phyloP scores from a whole-genome alignment of 192 early-diverging fungal species.

The Geranomyces variabilis region DNA sequence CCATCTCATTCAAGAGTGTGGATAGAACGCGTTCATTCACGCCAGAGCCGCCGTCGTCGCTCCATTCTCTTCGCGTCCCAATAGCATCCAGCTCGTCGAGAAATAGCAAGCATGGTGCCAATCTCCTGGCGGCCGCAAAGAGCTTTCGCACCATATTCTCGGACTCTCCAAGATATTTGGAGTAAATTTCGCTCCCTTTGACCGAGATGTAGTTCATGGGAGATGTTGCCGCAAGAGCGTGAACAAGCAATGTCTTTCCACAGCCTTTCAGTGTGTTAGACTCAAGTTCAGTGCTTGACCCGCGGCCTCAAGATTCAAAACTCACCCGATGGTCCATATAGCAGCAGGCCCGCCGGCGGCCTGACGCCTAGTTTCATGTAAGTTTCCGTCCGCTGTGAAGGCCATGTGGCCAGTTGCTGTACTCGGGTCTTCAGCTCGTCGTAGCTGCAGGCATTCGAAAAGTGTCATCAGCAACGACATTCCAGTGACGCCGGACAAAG shows the following conservation, averaged over 20 bases:
- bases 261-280: slow-evolving; percentile 61
- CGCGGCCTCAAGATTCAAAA: background rate
- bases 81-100: slow-evolving; percentile 94
- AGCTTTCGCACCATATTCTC: slow-evolving; percentile 78
- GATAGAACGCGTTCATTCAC: slow-evolving; percentile 90
- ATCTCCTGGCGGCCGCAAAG: slow-evolving; percentile 79
- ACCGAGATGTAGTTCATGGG: slow-evolving; percentile 84
- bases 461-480: slow-evolving; percentile 14
- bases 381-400: slow-evolving; percentile 57
- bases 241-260: slow-evolving; percentile 86
- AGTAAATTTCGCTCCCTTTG: slow-evolving; percentile 87
- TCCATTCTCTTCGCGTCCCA: slow-evolving; percentile 72
- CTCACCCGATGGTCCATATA: slow-evolving; percentile 86
- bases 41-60: slow-evolving; percentile 61
- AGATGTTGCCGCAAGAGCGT: slow-evolving; percentile 75
- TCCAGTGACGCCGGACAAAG: background rate
- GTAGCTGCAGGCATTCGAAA: slow-evolving; percentile 52
- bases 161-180: slow-evolving; percentile 94
- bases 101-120: slow-evolving; percentile 92
- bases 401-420: slow-evolving; percentile 61
- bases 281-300: background rate
- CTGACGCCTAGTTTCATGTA: slow-evolving; percentile 67
- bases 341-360: slow-evolving; percentile 80
- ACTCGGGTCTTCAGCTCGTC: slow-evolving; percentile 57
- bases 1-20: slow-evolving; percentile 92